These are phyloP conservation scores for Xerocomus brunneocitrinus DNA, from an alignment of 768 basidiomycete species.

Conservation along the genomic window DNA sequence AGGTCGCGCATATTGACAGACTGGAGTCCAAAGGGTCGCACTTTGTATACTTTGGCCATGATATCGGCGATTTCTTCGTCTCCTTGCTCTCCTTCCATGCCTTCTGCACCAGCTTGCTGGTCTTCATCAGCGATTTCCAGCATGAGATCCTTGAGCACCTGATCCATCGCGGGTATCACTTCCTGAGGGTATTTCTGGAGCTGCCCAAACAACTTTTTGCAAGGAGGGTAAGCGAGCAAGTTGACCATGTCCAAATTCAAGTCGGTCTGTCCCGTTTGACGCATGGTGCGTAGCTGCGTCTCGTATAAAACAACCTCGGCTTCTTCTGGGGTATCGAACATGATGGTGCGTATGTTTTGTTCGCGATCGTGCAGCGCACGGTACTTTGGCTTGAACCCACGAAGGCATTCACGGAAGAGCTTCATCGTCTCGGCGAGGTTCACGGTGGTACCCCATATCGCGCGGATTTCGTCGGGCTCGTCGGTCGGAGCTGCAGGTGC, in stretches of 20 bases:
- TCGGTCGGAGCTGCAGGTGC: conserved; percentile 59
- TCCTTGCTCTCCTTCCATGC: conserved; percentile 71
- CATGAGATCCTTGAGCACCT: conserved; percentile 91
- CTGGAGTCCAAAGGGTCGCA: conserved; percentile 82
- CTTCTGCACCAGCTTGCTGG: conserved; percentile 61
- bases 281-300: conserved; percentile 75
- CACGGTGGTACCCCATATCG: conserved; percentile 98
- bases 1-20: conserved; percentile 91
- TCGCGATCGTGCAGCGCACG: conserved; percentile 67
- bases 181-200: conserved; percentile 95
- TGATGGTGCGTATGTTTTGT: conserved; percentile 47
- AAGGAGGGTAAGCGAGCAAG: conserved; percentile 79
- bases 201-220: conserved; percentile 78
- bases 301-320: conserved; percentile 74
- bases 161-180: conserved; percentile 96
- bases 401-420: conserved; percentile 82
- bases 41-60: conserved; percentile 84
- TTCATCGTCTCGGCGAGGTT: conserved; percentile 89
- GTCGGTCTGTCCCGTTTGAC: conserved; percentile 88
- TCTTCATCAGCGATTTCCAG: conserved; percentile 82
- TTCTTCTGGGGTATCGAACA: conserved; percentile 56
- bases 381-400: conserved; percentile 91
- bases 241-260: conserved; percentile 89
- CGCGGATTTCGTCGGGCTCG: conserved; percentile 79
- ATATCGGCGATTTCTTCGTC: conserved; percentile 89